Percentiles rank a stretch among this genome's conserved stretches.
Evolutionary conservation across 1,139 yeast species (phyloP).

Genomic region (Suhomyces bolitotheri): DNA sequence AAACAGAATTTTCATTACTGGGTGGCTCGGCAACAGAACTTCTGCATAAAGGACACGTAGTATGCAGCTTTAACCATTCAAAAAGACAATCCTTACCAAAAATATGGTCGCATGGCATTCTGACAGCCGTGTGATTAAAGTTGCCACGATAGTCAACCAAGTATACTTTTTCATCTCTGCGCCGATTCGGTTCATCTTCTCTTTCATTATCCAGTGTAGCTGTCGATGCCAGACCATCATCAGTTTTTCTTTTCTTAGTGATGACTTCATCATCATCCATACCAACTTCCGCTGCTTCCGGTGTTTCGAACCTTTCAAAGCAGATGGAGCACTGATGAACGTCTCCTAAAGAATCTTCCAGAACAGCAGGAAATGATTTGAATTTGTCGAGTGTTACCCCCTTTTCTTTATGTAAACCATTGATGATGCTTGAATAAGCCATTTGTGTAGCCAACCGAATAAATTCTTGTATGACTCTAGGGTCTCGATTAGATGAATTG

Average conservation of each 20-base stretch:
- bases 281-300: slow-evolving; percentile 11
- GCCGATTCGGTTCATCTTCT: slow-evolving; percentile 1
- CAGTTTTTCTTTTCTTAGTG: slow-evolving; percentile 15
- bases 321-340: slow-evolving; percentile 63
- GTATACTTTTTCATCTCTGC: slow-evolving; percentile 15
- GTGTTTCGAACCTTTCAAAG: slow-evolving; percentile 51
- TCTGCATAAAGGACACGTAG: slow-evolving; percentile 83
- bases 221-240: slow-evolving; percentile 5
- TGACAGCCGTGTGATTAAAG: slow-evolving; percentile 62
- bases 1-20: slow-evolving; percentile 4
- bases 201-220: slow-evolving; percentile 9
- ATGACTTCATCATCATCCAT: slow-evolving; percentile 21
- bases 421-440: slow-evolving; percentile 62
- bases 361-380: slow-evolving; percentile 45
- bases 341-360: slow-evolving; percentile 29
- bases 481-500: slow-evolving; percentile 56
- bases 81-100: slow-evolving; percentile 74
- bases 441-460: slow-evolving; percentile 68
- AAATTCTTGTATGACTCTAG: slow-evolving; percentile 54
- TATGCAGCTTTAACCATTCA: slow-evolving; percentile 70
- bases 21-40: slow-evolving; percentile 41
- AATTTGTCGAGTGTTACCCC: slow-evolving; percentile 58
- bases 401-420: slow-evolving; percentile 39
- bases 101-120: slow-evolving; percentile 78
- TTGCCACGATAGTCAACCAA: slow-evolving; percentile 30